Evolutionary conservation across 768 basidiomycete species (phyloP).

Genomic region (Pilatotrama ljubarskyi): DNA sequence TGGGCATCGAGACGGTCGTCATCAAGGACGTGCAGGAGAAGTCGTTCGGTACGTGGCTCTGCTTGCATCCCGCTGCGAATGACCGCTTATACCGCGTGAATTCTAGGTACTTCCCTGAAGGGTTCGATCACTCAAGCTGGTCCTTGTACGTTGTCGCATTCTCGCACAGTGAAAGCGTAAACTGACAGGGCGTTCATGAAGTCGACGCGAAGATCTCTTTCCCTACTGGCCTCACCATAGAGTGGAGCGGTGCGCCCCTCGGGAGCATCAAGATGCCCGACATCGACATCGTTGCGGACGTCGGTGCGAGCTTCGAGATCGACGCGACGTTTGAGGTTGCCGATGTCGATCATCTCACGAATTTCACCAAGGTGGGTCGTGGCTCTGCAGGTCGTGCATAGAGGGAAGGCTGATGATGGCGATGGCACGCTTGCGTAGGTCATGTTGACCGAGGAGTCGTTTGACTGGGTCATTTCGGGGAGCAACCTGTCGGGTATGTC

Average conservation of each 20-base stretch:
- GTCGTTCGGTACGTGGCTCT: conserved; percentile 50
- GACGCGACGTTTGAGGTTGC: conserved; percentile 59
- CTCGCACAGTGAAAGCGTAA: conserved; percentile 4
- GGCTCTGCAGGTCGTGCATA: too few relatives aligned
- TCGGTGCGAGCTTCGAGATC: conserved; percentile 59
- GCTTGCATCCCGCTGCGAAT: too few relatives aligned
- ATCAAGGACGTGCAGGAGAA: conserved; percentile 58
- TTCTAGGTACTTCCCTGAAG: conserved; percentile 36
- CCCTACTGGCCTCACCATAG: conserved; percentile 57
- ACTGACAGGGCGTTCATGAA: conserved; percentile 2
- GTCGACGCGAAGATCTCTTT: conserved; percentile 73
- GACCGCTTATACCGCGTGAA: too few relatives aligned
- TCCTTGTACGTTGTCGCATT: conserved; percentile 52
- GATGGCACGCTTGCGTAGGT: conserved; percentile 40
- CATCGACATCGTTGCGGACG: conserved; percentile 57
- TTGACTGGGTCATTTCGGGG: conserved; percentile 69
- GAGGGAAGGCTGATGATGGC: neutral
- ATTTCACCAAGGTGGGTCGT: conserved; percentile 62
- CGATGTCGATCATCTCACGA: conserved; percentile 55
- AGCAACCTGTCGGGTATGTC: conserved; percentile 59
- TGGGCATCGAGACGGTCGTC: conserved; percentile 60
- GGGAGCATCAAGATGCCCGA: conserved; percentile 63
- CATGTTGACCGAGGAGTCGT: conserved; percentile 62
- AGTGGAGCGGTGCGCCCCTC: conserved; percentile 57
- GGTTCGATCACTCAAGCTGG: conserved; percentile 71